A percentile compares a stretch with the other conserved stretches of the same genome.
Evolutionary conservation across 441 rosid genomes (phyloP).

Genomic region (Euphorbia neoarborescens): DNA sequence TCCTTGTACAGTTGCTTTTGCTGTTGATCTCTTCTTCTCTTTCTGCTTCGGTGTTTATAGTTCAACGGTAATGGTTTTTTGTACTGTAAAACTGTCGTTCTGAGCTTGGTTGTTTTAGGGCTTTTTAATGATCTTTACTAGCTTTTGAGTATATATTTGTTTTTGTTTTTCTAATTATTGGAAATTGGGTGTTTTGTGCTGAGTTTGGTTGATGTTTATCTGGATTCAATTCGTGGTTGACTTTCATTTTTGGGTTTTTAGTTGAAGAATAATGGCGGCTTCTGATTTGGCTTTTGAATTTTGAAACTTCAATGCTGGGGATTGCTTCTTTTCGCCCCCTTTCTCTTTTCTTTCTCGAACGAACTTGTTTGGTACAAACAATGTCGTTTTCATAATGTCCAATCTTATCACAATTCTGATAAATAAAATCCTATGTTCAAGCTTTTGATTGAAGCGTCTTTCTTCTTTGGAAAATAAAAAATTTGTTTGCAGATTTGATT

Average conservation of each 20-base stretch:
- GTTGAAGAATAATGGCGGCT: conserved; percentile 21
- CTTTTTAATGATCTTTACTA: conserved; percentile 9
- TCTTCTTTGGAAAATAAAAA: background rate
- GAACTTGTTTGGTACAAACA: background rate
- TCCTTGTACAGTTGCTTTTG: conserved; percentile 5
- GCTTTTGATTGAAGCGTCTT: background rate
- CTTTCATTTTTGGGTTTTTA: conserved; percentile 22
- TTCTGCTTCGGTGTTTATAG: conserved; percentile 15
- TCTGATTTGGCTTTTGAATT: conserved; percentile 16
- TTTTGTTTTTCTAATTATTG: background rate
- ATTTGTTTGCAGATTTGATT: too few species aligned
- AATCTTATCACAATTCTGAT: background rate
- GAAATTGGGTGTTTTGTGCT: conserved; percentile 21
- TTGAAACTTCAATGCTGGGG: conserved; percentile 1
- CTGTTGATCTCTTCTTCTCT: conserved; percentile 2
- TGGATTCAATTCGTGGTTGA: conserved; percentile 31
- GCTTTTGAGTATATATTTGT: conserved; percentile 11
- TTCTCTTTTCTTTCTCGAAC: background rate
- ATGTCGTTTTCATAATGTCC: background rate
- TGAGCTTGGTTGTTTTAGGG: conserved; percentile 31
- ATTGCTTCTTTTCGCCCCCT: conserved; percentile 2
- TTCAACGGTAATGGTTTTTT: conserved; percentile 19
- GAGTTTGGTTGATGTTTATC: conserved; percentile 10
- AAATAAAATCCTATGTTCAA: background rate
- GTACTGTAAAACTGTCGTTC: conserved; percentile 25